Conservation (phyloP, 805 yeast species). For the Pichia paraexigua region DNA sequence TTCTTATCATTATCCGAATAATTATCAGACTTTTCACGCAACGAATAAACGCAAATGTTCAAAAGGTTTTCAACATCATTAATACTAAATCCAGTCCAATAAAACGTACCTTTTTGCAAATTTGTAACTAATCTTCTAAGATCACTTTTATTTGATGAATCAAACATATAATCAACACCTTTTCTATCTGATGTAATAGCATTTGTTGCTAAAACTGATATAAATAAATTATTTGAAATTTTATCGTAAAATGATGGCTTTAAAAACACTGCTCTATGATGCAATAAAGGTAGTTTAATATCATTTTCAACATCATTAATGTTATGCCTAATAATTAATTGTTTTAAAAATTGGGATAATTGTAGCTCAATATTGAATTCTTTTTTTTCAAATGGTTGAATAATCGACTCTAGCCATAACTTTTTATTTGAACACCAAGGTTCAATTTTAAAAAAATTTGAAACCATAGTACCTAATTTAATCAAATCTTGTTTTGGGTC, state of each 20-base stretch:
- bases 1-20: conserved; percentile 33
- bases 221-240: conserved; percentile 53
- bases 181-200: conserved; percentile 65
- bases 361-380: conserved; percentile 35
- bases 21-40: conserved; percentile 28
- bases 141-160: conserved; percentile 46
- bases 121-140: conserved; percentile 51
- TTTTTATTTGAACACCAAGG: conserved; percentile 46
- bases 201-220: conserved; percentile 61
- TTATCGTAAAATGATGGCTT: conserved; percentile 57
- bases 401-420: conserved; percentile 39
- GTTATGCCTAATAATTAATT: conserved; percentile 50
- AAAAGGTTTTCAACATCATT: conserved; percentile 49
- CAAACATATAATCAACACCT: conserved; percentile 66
- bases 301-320: conserved; percentile 47
- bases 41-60: conserved; percentile 38
- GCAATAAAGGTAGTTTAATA: conserved; percentile 48
- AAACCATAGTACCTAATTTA: conserved; percentile 44
- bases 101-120: conserved; percentile 58
- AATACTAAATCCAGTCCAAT: conserved; percentile 66
- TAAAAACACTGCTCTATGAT: conserved; percentile 50
- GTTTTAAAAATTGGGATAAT: conserved; percentile 35
- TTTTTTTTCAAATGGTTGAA: conserved; percentile 39
- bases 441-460: conserved; percentile 47
- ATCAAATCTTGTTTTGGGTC: conserved; percentile 45